Conservation (phyloP, 2,329 filamentous ascomycete genomes). For the Parastagonospora nodorum region DNA sequence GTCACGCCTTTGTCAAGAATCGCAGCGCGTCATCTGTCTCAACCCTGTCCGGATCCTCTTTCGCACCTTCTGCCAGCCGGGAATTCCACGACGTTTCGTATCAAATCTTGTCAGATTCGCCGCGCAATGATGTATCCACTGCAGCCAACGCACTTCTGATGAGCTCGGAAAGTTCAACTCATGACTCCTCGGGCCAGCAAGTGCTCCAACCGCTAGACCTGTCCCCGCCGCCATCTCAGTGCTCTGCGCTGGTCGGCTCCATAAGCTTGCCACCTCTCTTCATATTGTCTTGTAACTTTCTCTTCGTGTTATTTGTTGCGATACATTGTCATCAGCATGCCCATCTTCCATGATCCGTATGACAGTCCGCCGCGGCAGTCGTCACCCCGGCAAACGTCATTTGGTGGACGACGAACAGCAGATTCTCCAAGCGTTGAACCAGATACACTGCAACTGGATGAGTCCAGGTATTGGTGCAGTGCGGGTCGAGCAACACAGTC, state of each 20-base stretch:
- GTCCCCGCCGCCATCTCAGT: conserved; percentile 32
- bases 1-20: conserved; percentile 27
- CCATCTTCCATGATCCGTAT: conserved; percentile 47
- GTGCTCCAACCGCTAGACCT: conserved; percentile 39
- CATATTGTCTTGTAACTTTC: conserved; percentile 7
- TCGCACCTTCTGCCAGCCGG: conserved; percentile 20
- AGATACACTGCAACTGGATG: conserved; percentile 11
- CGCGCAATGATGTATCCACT: conserved; percentile 28
- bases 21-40: conserved; percentile 36
- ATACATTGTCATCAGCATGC: conserved; percentile 35
- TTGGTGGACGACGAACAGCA: conserved; percentile 20
- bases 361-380: conserved; percentile 30
- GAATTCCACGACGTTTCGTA: conserved; percentile 28
- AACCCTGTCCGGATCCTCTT: conserved; percentile 24
- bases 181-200: conserved; percentile 36
- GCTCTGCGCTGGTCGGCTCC: conserved; percentile 17
- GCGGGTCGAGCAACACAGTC: conserved; percentile 2
- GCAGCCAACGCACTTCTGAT: conserved; percentile 42
- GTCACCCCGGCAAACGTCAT: conserved; percentile 19
- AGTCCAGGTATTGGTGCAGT: conserved; percentile 9
- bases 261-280: conserved; percentile 12
- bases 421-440: conserved; percentile 11
- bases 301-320: conserved; percentile 32
- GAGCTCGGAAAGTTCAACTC: conserved; percentile 34
- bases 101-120: conserved; percentile 18